Base-by-base conservation (phyloP, 1,284 basidiomycete genomes). In the Sporisorium sorghi region DNA sequence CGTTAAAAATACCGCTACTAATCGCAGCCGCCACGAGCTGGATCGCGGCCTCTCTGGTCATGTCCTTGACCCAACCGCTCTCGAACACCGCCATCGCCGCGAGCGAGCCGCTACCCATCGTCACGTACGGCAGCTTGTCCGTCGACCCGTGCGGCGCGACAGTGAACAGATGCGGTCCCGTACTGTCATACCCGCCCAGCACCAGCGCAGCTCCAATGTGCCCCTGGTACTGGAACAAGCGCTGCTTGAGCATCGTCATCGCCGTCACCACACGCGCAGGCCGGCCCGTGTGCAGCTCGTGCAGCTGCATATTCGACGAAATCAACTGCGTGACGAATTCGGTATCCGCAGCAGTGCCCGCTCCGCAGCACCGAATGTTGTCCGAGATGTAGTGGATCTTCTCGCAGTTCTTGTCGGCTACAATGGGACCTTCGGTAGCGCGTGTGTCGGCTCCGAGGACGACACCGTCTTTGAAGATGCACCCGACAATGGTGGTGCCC, bases 1-100 rank as follows among this genome's bases (percentile, higher is more conserved):
- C 97, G 87, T 99, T 99, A 88, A 97, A 99, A 84, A 99, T 96
- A 89, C 97, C 97, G 1, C 93, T 92, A 48, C 91, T 91, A 82
- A 99, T 91, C 30, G 97, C 95, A 46, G 90, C 88, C 44, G 91
- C 90, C 21, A 98, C 95, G 12, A 99, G 88, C 21, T 88, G 87
- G 61, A 98, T 89, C 1, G 95, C 96, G 48, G 92, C 91, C 58
- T 90, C 88, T 51, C 92, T 89, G 92, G 89, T 88, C 90, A 99
- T 90, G 84, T 93, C 87, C 42, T 93, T 88, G 81, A 88, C 88
- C 94, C 94, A 99, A 14, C 88, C 85, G 57, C 89, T 90, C 85
- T 99, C 97, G 79, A 99, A 99, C 14, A 99, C 92, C 15, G 95
- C 93, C 97, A 99, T 99, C 24, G 96, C 97, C 2, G 97, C 97